Evolutionary conservation across 331 rosid genomes (phyloP).

Genomic region (Stylosanthes scabra): DNA sequence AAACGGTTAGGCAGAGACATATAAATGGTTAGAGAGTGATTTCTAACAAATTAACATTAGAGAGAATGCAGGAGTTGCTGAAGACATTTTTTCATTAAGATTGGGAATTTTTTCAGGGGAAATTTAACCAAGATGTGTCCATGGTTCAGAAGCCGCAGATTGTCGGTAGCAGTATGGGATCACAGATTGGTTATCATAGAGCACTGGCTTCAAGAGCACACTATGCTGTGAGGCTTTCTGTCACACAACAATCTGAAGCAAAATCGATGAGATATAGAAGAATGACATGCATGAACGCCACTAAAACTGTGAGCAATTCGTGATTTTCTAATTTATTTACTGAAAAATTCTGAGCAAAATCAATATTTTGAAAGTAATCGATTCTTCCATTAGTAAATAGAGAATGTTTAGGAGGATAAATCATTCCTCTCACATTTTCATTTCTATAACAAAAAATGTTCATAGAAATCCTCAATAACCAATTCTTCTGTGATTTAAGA

Average conservation of each 20-base stretch:
- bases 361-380: no score
- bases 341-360: neutral
- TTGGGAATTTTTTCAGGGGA: constrained; percentile 43
- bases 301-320: constrained; percentile 49
- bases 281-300: constrained; percentile 54
- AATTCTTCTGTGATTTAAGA: constrained; percentile 5
- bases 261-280: constrained; percentile 49
- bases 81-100: neutral
- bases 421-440: neutral
- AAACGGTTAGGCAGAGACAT: neutral
- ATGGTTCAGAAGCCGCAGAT: constrained; percentile 35
- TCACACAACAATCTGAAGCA: constrained; percentile 39
- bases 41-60: constrained; percentile 6
- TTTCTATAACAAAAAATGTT: constrained; percentile 13
- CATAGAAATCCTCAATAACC: constrained; percentile 7
- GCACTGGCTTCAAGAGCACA: constrained; percentile 45
- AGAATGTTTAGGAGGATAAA: no score
- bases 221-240: constrained; percentile 43
- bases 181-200: constrained; percentile 41
- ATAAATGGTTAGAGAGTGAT: neutral
- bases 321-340: constrained; percentile 14
- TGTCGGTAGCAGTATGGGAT: constrained; percentile 31
- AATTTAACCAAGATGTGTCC: constrained; percentile 30
- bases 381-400: no score
- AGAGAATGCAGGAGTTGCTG: neutral